These are phyloP conservation scores for Raphanus raphanistrum DNA, from an alignment of 345 rosid species.

Conservation along the genomic window DNA sequence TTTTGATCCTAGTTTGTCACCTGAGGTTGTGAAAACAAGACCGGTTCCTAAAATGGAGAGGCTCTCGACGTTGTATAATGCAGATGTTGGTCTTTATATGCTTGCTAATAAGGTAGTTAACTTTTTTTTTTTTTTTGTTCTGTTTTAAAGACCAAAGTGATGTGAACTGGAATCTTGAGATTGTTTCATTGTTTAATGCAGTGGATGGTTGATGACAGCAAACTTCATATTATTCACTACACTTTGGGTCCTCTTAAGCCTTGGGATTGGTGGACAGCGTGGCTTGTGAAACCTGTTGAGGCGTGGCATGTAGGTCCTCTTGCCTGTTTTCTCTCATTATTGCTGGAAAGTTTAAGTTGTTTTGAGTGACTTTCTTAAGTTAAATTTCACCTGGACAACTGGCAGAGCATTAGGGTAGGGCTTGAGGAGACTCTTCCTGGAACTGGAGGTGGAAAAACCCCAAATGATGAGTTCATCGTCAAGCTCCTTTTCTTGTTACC, in stretches of 20 bases:
- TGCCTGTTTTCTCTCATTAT: background rate
- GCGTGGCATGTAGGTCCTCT: conserved; percentile 77
- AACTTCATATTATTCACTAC: conserved; percentile 88
- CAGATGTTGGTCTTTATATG: conserved; percentile 98
- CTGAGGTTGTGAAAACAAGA: conserved; percentile 56
- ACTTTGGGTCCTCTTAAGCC: conserved; percentile 95
- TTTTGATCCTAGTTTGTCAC: conserved; percentile 69
- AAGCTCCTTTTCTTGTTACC: conserved; percentile 75
- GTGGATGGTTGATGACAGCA: conserved; percentile 98
- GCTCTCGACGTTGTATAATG: conserved; percentile 87
- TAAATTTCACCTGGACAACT: conserved; percentile 1
- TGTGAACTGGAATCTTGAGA: background rate
- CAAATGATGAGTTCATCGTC: conserved; percentile 63
- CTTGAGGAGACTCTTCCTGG: conserved; percentile 59
- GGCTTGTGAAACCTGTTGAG: conserved; percentile 95
- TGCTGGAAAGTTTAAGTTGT: background rate
- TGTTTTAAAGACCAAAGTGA: background rate
- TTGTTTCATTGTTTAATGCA: conserved; percentile 45
- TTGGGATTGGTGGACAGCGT: conserved; percentile 99
- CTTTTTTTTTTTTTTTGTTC: background rate
- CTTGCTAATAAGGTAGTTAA: conserved; percentile 87
- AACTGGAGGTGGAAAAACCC: conserved; percentile 82
- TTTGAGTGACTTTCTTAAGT: conserved; percentile 12
- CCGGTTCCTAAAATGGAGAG: conserved; percentile 81
- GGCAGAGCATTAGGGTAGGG: conserved; percentile 48